phyloP scores from a whole-genome alignment of 2,329 filamentous ascomycete species.

The Aspergillus sojae region DNA sequence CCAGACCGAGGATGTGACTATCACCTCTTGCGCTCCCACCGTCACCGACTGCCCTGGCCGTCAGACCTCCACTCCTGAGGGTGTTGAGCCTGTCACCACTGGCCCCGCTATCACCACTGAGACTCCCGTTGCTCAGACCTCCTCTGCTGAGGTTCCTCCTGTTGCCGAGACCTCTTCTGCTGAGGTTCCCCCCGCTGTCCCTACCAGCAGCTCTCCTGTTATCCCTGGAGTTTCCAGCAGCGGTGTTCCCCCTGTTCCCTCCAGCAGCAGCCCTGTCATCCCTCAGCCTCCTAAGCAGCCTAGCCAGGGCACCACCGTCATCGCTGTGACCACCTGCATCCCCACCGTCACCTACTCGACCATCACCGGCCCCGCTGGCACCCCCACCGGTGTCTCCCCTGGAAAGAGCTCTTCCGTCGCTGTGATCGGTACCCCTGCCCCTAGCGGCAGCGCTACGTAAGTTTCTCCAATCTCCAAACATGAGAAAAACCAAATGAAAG shows the following conservation, averaged over 20 bases:
- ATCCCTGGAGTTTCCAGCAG: slow-evolving; percentile 16
- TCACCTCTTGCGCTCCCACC: slow-evolving; percentile 63
- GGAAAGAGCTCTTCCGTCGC: slow-evolving; percentile 17
- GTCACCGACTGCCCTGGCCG: slow-evolving; percentile 61
- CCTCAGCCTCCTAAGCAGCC: slow-evolving; percentile 16
- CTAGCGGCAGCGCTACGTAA: slow-evolving; percentile 22
- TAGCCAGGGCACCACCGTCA: slow-evolving; percentile 26
- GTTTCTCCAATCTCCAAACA: slow-evolving; percentile 1
- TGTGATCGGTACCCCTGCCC: slow-evolving; percentile 19
- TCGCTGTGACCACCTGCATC: slow-evolving; percentile 36
- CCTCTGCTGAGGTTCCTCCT: neutral
- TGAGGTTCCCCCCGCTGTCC: slow-evolving; percentile 4
- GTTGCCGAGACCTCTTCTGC: slow-evolving; percentile 9
- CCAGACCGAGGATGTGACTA: slow-evolving; percentile 61
- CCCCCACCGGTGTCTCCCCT: slow-evolving; percentile 15
- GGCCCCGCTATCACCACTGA: slow-evolving; percentile 13
- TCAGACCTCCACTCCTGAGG: slow-evolving; percentile 28
- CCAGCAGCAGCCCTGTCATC: slow-evolving; percentile 17
- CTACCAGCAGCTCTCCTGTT: slow-evolving; percentile 11
- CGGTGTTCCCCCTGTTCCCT: slow-evolving; percentile 20
- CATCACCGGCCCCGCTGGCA: slow-evolving; percentile 23
- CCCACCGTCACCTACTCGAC: slow-evolving; percentile 36
- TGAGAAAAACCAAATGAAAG: neutral
- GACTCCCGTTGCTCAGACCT: neutral
- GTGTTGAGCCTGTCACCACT: slow-evolving; percentile 21